phyloP scores from a whole-genome alignment of 108 stramenopile species.

The Nitzschia sp. region DNA sequence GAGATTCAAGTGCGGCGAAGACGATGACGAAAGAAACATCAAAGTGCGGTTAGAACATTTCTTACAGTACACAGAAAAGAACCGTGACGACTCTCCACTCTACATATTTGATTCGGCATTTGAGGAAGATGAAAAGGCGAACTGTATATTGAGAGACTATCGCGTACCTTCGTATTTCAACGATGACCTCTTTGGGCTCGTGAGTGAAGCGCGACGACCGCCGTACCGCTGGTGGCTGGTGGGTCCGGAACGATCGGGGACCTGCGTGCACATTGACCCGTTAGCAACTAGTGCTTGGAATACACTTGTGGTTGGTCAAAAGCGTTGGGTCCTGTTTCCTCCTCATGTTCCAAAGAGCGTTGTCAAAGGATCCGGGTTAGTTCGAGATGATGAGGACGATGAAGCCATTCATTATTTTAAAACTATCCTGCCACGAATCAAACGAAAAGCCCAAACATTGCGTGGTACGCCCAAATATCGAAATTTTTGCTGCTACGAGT shows the following conservation, averaged over 20 bases:
- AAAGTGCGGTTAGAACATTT: constrained; percentile 92
- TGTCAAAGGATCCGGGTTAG: constrained; percentile 82
- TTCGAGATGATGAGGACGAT: constrained; percentile 90
- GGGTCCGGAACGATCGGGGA: constrained; percentile 92
- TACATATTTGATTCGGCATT: constrained; percentile 97
- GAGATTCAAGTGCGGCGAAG: constrained; percentile 95
- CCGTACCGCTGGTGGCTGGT: constrained; percentile 98
- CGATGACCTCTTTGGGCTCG: constrained; percentile 92
- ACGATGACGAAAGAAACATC: constrained; percentile 92
- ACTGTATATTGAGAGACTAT: constrained; percentile 67
- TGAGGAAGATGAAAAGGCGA: constrained; percentile 76
- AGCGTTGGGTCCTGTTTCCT: constrained; percentile 98
- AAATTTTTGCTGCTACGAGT: constrained; percentile 89
- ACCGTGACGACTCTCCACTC: constrained; percentile 94
- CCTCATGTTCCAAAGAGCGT: constrained; percentile 84
- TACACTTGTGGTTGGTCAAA: constrained; percentile 89
- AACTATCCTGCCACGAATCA: constrained; percentile 89
- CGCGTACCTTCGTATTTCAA: constrained; percentile 89
- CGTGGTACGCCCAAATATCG: constrained; percentile 42
- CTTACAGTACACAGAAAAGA: constrained; percentile 72
- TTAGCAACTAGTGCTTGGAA: constrained; percentile 98
- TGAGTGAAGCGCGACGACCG: constrained; percentile 91
- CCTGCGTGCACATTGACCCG: constrained; percentile 95
- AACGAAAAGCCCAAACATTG: constrained; percentile 60
- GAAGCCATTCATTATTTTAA: constrained; percentile 98